Conservation (phyloP, 2,329 filamentous ascomycete species). For the Ceratocystis ficicola region DNA sequence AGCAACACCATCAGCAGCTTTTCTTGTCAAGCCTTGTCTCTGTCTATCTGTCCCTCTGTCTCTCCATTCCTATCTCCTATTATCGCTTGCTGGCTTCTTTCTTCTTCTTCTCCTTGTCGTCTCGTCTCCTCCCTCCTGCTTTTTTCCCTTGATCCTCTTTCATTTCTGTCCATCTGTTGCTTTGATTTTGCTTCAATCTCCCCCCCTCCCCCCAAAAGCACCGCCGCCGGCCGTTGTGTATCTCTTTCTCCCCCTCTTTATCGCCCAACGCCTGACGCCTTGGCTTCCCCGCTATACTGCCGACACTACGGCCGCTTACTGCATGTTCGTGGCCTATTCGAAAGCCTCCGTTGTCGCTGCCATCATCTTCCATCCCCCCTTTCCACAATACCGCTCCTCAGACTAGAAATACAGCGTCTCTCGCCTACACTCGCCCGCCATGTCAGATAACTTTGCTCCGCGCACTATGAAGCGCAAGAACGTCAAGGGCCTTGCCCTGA, state of each 20-base stretch:
- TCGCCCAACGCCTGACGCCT: no score
- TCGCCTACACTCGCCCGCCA: slow-evolving; percentile 28
- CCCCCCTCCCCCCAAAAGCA: not conserved
- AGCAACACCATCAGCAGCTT: not conserved
- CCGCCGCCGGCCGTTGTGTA: no score
- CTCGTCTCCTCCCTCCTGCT: not conserved
- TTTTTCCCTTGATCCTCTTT: slow-evolving; percentile 12
- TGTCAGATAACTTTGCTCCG: slow-evolving; percentile 52
- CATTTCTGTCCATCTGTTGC: not conserved
- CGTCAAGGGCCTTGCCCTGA: slow-evolving; percentile 86
- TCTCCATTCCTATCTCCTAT: not conserved
- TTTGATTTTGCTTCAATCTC: not conserved
- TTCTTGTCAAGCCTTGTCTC: not conserved
- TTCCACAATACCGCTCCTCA: not conserved
- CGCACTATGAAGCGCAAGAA: slow-evolving; percentile 98
- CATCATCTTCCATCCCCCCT: not conserved
- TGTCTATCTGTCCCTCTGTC: not conserved
- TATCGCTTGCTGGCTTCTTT: slow-evolving; percentile 8
- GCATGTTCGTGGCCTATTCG: no score
- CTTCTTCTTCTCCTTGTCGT: not conserved
- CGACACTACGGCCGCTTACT: no score
- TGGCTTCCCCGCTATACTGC: no score
- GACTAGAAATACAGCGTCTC: not conserved
- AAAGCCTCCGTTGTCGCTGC: no score
- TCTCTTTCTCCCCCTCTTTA: no score